These are phyloP conservation scores for Pulveroboletus sp. DNA, from an alignment of 768 basidiomycete genomes.

Conservation along the genomic window DNA sequence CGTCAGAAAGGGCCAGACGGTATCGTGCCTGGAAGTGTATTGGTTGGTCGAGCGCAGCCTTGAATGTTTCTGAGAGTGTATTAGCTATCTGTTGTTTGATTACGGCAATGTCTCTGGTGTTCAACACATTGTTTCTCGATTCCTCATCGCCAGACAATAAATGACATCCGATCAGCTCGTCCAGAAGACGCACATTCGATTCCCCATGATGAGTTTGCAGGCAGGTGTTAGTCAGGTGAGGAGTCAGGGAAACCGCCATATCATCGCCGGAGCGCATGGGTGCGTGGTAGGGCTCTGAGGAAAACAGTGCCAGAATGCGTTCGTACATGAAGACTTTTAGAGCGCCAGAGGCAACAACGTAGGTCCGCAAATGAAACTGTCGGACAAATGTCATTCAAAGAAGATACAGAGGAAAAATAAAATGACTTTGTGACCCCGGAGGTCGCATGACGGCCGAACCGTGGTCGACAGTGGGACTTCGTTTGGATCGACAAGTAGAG, in stretches of 20 bases:
- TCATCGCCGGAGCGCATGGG: slow-evolving; percentile 37
- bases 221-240: slow-evolving; percentile 92
- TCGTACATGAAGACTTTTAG: slow-evolving; percentile 77
- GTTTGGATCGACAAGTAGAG: slow-evolving; percentile 71
- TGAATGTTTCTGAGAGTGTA: slow-evolving; percentile 76
- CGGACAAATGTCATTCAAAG: slow-evolving; percentile 10
- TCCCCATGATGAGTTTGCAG: slow-evolving; percentile 68
- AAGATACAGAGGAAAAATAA: background rate
- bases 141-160: slow-evolving; percentile 36
- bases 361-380: slow-evolving; percentile 92
- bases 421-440: slow-evolving; percentile 58
- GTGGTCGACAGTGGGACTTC: slow-evolving; percentile 33
- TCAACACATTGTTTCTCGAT: slow-evolving; percentile 21
- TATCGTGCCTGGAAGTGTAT: slow-evolving; percentile 74
- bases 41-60: slow-evolving; percentile 76
- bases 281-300: slow-evolving; percentile 58
- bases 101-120: slow-evolving; percentile 36
- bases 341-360: slow-evolving; percentile 74
- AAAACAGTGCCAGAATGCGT: slow-evolving; percentile 85
- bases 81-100: slow-evolving; percentile 60
- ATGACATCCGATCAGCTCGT: slow-evolving; percentile 69
- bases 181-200: slow-evolving; percentile 68
- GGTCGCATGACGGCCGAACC: slow-evolving; percentile 14
- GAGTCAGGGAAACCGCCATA: slow-evolving; percentile 37
- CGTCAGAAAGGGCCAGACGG: background rate